phyloP scores from a whole-genome alignment of 352 stramenopile genomes.

The Phytophthora macrochlamydospora region DNA sequence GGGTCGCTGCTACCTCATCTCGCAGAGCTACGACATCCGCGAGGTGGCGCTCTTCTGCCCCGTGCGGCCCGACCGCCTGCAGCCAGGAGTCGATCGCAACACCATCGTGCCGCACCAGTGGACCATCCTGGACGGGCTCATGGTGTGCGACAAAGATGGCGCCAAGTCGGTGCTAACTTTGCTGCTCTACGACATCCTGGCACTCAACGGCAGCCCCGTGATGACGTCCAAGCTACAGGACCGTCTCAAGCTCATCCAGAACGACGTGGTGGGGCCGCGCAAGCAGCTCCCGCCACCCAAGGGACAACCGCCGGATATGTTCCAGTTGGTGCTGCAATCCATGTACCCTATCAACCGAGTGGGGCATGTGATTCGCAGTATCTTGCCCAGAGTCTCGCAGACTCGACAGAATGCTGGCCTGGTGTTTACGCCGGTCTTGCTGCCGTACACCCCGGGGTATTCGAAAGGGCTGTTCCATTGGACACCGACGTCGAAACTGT shows the following conservation, averaged over 20 bases:
- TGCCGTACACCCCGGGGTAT: conserved; percentile 81
- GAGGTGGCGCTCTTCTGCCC: conserved; percentile 81
- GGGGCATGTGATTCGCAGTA: conserved; percentile 77
- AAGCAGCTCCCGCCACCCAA: conserved; percentile 81
- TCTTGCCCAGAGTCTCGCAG: conserved; percentile 71
- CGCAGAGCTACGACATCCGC: conserved; percentile 85
- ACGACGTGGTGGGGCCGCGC: conserved; percentile 85
- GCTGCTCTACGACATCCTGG: conserved; percentile 85
- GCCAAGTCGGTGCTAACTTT: conserved; percentile 75
- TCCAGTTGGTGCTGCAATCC: conserved; percentile 83
- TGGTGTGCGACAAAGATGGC: conserved; percentile 84
- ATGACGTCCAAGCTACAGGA: conserved; percentile 89
- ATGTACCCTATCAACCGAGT: conserved; percentile 85
- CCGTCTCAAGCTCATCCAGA: conserved; percentile 88
- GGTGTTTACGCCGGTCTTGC: conserved; percentile 77
- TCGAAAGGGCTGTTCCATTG: conserved; percentile 80
- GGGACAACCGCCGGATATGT: conserved; percentile 76
- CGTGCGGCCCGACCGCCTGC: conserved; percentile 74
- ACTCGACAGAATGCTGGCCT: conserved; percentile 82
- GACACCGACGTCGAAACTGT: conserved; percentile 60
- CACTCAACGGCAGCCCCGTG: conserved; percentile 82
- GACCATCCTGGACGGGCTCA: conserved; percentile 86
- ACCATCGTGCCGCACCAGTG: conserved; percentile 82
- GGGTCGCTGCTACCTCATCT: conserved; percentile 82
- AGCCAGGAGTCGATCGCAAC: conserved; percentile 76